phyloP scores from a whole-genome alignment of 495 filamentous ascomycete species.

The Lophium mytilinum region DNA sequence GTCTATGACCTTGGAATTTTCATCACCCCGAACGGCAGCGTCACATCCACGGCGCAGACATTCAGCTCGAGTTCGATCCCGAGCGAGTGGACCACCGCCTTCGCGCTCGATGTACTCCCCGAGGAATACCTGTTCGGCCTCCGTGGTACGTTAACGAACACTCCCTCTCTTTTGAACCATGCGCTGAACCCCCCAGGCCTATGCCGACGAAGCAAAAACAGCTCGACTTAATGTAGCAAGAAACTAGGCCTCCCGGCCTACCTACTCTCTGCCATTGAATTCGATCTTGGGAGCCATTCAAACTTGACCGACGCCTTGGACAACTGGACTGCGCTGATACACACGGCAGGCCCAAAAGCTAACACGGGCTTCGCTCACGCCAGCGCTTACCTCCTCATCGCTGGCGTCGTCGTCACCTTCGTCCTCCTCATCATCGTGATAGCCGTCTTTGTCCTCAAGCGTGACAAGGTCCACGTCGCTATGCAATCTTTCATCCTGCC shows the following conservation, averaged over 20 bases:
- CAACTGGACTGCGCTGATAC: neutral
- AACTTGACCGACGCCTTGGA: neutral
- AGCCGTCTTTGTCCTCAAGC: neutral
- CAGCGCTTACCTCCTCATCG: neutral
- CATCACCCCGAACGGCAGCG: neutral
- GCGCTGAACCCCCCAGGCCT: neutral
- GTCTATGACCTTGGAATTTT: neutral
- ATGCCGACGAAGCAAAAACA: neutral
- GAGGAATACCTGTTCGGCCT: neutral
- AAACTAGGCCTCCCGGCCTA: neutral
- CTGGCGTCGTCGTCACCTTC: neutral
- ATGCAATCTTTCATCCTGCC: neutral
- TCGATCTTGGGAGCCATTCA: neutral
- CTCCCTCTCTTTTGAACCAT: neutral
- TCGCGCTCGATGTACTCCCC: neutral
- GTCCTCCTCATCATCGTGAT: neutral
- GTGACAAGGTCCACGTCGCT: neutral
- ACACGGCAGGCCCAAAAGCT: neutral
- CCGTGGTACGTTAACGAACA: neutral
- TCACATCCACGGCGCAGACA: neutral
- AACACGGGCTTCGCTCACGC: neutral
- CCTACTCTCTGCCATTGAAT: neutral
- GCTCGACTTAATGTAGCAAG: neutral
- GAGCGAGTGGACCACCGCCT: neutral
- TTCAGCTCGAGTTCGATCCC: neutral